A percentile compares a stretch with the other conserved stretches of the same genome.
These are phyloP conservation scores for Pythium sp. DNA, from an alignment of 352 stramenopile species.

Conservation along the genomic window DNA sequence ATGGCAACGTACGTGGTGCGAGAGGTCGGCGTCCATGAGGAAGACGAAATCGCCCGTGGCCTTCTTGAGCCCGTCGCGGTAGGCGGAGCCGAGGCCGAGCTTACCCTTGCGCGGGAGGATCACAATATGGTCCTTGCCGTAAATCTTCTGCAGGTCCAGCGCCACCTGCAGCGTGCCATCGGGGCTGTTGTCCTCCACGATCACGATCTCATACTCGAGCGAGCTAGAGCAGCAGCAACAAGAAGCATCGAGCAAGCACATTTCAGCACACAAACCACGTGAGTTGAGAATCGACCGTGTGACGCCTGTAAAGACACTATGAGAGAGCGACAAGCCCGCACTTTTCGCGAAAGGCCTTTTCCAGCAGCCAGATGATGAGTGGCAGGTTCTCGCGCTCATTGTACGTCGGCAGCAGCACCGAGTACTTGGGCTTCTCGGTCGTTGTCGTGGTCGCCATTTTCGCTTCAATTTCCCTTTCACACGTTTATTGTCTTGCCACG, in stretches of 20 bases:
- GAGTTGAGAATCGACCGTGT: neutral
- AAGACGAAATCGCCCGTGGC: conserved; percentile 94
- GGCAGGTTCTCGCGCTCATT: conserved; percentile 99
- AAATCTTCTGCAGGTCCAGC: conserved; percentile 87
- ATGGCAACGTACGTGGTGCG: conserved; percentile 86
- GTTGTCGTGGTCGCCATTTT: neutral
- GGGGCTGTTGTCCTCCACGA: conserved; percentile 98
- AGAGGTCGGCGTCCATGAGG: conserved; percentile 99
- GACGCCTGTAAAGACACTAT: neutral
- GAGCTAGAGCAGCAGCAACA: conserved; percentile 35
- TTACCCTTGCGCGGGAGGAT: conserved; percentile 95
- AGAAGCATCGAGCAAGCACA: neutral
- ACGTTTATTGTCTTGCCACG: neutral
- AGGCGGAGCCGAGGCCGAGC: conserved; percentile 95
- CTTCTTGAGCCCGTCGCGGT: conserved; percentile 94
- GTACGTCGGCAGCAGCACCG: conserved; percentile 97
- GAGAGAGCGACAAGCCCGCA: conserved; percentile 32
- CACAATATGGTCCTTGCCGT: conserved; percentile 88
- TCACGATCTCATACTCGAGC: conserved; percentile 95
- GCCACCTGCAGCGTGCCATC: conserved; percentile 96
- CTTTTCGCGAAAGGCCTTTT: conserved; percentile 92
- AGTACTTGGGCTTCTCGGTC: conserved; percentile 74
- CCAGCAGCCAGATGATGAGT: conserved; percentile 96
- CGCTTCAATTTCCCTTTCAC: neutral
- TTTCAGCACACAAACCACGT: neutral